These are phyloP conservation scores for Calycina marina DNA, from an alignment of 2,329 filamentous ascomycete genomes.

Conservation along the genomic window DNA sequence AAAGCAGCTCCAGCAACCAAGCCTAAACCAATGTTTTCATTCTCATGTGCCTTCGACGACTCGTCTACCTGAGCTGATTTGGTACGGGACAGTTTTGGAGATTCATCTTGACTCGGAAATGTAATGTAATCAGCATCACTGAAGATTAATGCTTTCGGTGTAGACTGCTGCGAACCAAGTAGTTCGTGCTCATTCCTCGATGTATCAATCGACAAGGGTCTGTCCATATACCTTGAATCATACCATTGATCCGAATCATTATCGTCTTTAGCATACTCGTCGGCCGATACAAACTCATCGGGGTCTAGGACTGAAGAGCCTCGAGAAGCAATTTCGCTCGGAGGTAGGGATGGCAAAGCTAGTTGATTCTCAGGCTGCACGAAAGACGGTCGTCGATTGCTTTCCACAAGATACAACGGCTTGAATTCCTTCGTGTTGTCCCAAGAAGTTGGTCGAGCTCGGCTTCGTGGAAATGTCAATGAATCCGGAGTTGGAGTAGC, in stretches of 20 bases:
- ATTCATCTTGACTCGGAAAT: too few relatives aligned
- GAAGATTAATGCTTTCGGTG: slow-evolving; percentile 44
- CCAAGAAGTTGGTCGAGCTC: slow-evolving; percentile 43
- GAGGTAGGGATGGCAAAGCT: slow-evolving; percentile 31
- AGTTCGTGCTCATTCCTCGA: slow-evolving; percentile 27
- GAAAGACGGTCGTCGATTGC: slow-evolving; percentile 16
- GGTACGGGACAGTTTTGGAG: too few relatives aligned
- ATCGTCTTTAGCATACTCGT: slow-evolving; percentile 2
- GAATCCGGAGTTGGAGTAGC: slow-evolving; percentile 18
- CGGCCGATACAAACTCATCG: slow-evolving; percentile 23
- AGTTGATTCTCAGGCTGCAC: slow-evolving; percentile 23
- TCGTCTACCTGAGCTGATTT: too few relatives aligned
- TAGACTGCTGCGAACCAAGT: slow-evolving; percentile 49
- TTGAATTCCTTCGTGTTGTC: slow-evolving; percentile 56
- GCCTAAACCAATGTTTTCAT: slow-evolving; percentile 8
- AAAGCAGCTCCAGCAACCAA: slow-evolving; percentile 11
- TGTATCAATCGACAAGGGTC: slow-evolving; percentile 29
- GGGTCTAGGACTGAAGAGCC: slow-evolving; percentile 26
- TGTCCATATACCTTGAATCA: too few relatives aligned
- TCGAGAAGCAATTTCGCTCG: slow-evolving; percentile 32
- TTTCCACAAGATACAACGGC: slow-evolving; percentile 69
- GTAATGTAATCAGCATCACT: slow-evolving; percentile 1
- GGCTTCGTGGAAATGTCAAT: slow-evolving; percentile 24
- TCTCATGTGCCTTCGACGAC: neutral
- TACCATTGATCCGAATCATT: slow-evolving; percentile 2